Base-by-base conservation (phyloP, 345 rosid species). In the Citropsis articulata region DNA sequence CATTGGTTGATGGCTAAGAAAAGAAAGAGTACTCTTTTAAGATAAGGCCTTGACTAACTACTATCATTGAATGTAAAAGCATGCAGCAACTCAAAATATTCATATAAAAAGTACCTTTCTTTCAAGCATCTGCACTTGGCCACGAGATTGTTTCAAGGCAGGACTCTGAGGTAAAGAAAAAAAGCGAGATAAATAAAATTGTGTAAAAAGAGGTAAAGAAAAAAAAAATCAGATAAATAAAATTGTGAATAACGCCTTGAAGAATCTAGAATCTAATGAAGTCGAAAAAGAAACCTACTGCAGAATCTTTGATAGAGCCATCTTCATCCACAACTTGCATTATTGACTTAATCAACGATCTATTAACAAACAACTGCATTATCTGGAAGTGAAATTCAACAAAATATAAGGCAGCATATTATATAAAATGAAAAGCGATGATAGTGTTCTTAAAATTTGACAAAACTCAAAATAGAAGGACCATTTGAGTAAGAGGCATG, bases 301-400 rank as follows among this genome's bases (percentile, higher is more conserved):
- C 97, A 2, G 98, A 91, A 83, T 95, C 95, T 83, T 90, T 93
- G 72, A 92, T 88, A 64, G 87, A 82, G 65, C 97, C 98, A 86
- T 93, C 93, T 83, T 84, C 93, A 71, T 92, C 97, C 55, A 95
- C 81, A 80, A 88, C 87, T 84, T 84, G 90, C 72, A 84, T 87
- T 80, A 95, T 90, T 78, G 71, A 80, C 85, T 84, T 90, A 35
- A 90, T 78, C 66, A 95, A 81, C 33, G 90, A 66, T 73, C 86
- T 84, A 83, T 87, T 88, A 7, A 88, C 83, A 38, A 84, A 87
- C 83, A 92, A 77, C 56, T 83, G 83, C 87, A 86, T 79, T 77
- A 93, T 89, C 98, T 95, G 88, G 82, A 69, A 77, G 33, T 27
- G 42, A 73, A 75, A 69, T 61, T 75, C 61, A 63, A 75, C 28